These are phyloP conservation scores for Sarocladium brachiariae DNA, from an alignment of 2,329 filamentous ascomycete genomes.

Conservation along the genomic window DNA sequence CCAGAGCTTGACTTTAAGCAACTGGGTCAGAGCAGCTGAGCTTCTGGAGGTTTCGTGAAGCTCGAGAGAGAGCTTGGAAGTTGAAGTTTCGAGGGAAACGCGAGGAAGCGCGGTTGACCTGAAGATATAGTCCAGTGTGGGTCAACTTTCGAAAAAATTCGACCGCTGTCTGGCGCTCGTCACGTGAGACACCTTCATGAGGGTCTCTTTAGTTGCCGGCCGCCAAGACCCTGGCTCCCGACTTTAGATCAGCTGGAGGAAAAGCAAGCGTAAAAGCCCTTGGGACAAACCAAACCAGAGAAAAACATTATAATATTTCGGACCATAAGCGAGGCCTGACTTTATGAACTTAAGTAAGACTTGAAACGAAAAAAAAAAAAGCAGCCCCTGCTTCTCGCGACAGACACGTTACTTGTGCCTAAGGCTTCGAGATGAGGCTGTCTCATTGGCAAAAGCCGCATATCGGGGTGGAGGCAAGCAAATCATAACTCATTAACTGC, in stretches of 20 bases:
- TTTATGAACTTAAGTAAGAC: too few species aligned
- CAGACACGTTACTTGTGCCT: neutral
- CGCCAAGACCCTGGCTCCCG: conserved; percentile 5
- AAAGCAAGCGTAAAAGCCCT: too few species aligned
- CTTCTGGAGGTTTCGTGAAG: too few species aligned
- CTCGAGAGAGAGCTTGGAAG: neutral
- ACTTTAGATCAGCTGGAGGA: neutral
- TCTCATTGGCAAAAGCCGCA: conserved; percentile 7
- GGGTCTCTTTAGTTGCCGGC: conserved; percentile 7
- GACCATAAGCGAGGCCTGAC: neutral
- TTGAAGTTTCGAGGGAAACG: neutral
- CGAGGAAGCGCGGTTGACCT: conserved; percentile 2
- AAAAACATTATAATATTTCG: neutral
- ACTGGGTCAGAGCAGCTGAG: too few species aligned
- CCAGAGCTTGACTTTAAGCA: neutral
- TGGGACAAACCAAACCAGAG: neutral
- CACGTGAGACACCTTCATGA: neutral
- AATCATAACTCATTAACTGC: neutral
- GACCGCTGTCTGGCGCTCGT: neutral
- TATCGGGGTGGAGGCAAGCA: neutral
- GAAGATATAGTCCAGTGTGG: conserved; percentile 6
- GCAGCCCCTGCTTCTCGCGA: neutral
- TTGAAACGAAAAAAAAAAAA: neutral
- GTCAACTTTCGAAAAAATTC: conserved; percentile 3
- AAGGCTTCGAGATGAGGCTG: conserved; percentile 5